A percentile compares a stretch with the other conserved stretches of the same genome.
These are phyloP conservation scores for Galerina marginata DNA, from an alignment of 768 basidiomycete genomes.

Conservation along the genomic window DNA sequence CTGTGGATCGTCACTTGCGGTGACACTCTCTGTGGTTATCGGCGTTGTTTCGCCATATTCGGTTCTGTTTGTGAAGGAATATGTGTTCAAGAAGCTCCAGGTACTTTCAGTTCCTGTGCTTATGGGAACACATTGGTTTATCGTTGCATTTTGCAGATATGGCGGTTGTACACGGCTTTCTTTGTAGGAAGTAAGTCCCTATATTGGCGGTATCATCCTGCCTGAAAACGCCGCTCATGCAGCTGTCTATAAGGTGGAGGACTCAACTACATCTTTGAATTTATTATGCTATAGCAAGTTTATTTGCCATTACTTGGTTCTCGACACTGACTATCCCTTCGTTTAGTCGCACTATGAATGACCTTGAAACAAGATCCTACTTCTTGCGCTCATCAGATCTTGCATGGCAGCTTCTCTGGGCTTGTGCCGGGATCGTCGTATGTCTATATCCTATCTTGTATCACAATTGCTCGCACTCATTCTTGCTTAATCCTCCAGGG, in stretches of 20 bases:
- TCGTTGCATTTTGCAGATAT: conserved; percentile 49
- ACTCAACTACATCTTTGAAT: conserved; percentile 56
- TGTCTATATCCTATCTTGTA: conserved; percentile 28
- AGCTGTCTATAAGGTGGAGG: conserved; percentile 43
- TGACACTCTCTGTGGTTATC: conserved; percentile 64
- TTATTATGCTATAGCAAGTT: conserved; percentile 73
- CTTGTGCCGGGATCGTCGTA: conserved; percentile 64
- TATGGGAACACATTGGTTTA: neutral
- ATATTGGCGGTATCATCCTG: neutral
- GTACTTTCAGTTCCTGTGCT: conserved; percentile 36
- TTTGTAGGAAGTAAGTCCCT: conserved; percentile 55
- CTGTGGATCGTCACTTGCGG: conserved; percentile 59
- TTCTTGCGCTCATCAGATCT: conserved; percentile 69
- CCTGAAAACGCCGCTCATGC: neutral
- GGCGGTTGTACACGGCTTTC: conserved; percentile 77
- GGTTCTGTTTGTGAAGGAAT: conserved; percentile 55
- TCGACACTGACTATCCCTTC: neutral
- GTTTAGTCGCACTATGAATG: conserved; percentile 64
- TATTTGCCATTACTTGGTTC: neutral
- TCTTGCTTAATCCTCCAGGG: conserved; percentile 28
- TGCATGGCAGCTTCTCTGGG: conserved; percentile 73
- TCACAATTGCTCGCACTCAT: neutral
- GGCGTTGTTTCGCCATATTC: conserved; percentile 57
- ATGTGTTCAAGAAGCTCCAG: conserved; percentile 56
- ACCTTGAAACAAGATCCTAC: conserved; percentile 69